Evolutionary conservation across 495 filamentous ascomycete species (phyloP), one percentile per base, ranked within the genome.

Genomic region (Chaetomidium leptoderma): DNA sequence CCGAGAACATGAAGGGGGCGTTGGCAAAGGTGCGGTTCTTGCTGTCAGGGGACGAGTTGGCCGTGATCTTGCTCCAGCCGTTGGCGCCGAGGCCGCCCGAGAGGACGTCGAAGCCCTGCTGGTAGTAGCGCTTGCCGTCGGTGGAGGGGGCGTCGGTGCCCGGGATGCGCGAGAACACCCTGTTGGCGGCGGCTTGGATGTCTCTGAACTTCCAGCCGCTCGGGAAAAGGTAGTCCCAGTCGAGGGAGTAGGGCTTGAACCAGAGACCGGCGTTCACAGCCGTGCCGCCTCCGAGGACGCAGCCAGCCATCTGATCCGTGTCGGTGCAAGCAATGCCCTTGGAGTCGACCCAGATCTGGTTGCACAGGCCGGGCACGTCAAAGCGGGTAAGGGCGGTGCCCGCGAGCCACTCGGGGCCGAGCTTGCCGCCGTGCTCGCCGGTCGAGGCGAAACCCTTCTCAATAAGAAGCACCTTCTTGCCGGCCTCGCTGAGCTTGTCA

Each of bases 351-450:
- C 81, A 89, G 59, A 86, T 86, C 67, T 85, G 79, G 65, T 84
- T 88, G 71, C 83, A 88, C 50, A 91, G 79, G 55, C 88, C 88
- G 5, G 88, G 88, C n/a, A 91, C 81, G 65, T 92, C 88, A 63
- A 90, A 89, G 30, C 86, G 79, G 37, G 88, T 90, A 45, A 92
- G 74, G 47, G 81, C 80, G 37, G 83, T 84, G 37, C 83, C 84
- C 39, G 77, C 70, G 19, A 89, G 77, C 80, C 87, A 87, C 29
- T 79, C 76, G 29, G 86, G 85, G 59, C 76, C 79, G 59, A 78
- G 60, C 8, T 63, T 78, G 47, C 85, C 85, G 45, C 83, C 83
- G 66, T 75, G 81, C 58, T 78, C 74, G 47, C 77, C 82, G 16
- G 82, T 81, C 35, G 81, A 83, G 48, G 82, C 78, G 7, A 80